Evolutionary conservation across 179 eudicot genomes (phyloP), one percentile per base, ranked within the genome.

Genomic region (Beta macrorhiza): DNA sequence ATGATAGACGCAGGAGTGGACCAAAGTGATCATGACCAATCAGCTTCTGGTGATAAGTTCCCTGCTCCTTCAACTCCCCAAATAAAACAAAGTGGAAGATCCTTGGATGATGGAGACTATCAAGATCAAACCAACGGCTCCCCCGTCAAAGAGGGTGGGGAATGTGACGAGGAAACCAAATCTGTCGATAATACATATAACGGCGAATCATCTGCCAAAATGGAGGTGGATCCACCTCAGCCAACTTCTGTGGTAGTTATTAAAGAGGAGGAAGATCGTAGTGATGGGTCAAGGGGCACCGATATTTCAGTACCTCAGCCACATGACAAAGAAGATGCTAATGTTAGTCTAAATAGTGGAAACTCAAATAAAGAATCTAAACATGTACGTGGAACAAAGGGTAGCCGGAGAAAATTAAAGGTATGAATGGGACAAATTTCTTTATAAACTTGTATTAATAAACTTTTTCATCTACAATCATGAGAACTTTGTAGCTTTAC

Each of bases 41-140:
- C 90, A 68, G 79, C 77, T 37, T 70, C 83, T 75, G 81, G 82
- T 68, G 98, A 91, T 32, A 92, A 92, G 84, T 93, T 86, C 68
- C 96, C 93, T 44, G 93, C 97, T 86, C 94, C 97, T 32, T 89
- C 91, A 42, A 93, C 98, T 73, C 98, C 98, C 57, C 97, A 91
- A 77, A 55, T 90, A 79, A 87, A 93, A 82, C 94, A 91, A 80
- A 90, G 90, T 12, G 88, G 71, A 78, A 87, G 98, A 74, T 86
- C 85, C 74, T 57, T 89, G 79, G 94, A 91, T 76, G 88, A 92
- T 52, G 87, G 84, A 37, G 93, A 92, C 80, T 87, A 80, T 78
- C 94, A 85, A 17, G 94, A 92, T 79, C 96, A 89, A 71, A 80
- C 87, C 55, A 87, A 81, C 62, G 69, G 76, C 72, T 87, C 90